These are phyloP conservation scores for Aspergillus affinis DNA, from an alignment of 495 filamentous ascomycete species.

Conservation along the genomic window DNA sequence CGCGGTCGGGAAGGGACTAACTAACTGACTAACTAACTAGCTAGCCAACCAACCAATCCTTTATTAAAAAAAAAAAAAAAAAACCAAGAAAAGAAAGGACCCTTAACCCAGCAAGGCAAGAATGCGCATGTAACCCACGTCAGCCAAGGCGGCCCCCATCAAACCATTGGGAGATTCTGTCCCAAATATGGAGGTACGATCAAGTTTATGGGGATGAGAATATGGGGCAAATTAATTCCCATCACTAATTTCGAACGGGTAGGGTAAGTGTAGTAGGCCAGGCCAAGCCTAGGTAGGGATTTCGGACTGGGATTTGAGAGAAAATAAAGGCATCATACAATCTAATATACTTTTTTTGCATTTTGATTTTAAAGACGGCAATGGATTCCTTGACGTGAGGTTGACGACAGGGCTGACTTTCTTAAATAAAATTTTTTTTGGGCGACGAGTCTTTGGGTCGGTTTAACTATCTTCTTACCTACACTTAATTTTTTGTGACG, in stretches of 20 bases:
- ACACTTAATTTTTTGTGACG: too few species aligned
- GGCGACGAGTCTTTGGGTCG: background rate
- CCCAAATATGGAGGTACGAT: background rate
- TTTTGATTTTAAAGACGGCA: too few species aligned
- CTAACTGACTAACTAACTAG: too few species aligned
- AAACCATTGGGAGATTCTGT: background rate
- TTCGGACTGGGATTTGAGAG: too few species aligned
- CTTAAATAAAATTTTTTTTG: background rate
- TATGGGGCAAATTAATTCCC: background rate
- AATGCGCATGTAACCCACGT: slow-evolving; percentile 22
- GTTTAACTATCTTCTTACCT: too few species aligned
- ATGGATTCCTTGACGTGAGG: background rate
- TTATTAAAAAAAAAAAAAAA: too few species aligned
- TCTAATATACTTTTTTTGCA: background rate
- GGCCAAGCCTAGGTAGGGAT: too few species aligned
- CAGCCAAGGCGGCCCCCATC: slow-evolving; percentile 26
- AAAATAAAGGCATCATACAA: background rate
- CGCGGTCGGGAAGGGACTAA: slow-evolving; percentile 4
- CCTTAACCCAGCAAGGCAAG: background rate
- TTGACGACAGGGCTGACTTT: background rate
- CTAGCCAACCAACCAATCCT: too few species aligned
- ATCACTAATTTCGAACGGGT: too few species aligned
- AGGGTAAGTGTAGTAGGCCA: too few species aligned
- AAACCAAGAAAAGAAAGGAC: background rate
- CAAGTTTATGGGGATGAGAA: background rate